phyloP scores from a whole-genome alignment of 345 rosid genomes.

The Populus nigra region DNA sequence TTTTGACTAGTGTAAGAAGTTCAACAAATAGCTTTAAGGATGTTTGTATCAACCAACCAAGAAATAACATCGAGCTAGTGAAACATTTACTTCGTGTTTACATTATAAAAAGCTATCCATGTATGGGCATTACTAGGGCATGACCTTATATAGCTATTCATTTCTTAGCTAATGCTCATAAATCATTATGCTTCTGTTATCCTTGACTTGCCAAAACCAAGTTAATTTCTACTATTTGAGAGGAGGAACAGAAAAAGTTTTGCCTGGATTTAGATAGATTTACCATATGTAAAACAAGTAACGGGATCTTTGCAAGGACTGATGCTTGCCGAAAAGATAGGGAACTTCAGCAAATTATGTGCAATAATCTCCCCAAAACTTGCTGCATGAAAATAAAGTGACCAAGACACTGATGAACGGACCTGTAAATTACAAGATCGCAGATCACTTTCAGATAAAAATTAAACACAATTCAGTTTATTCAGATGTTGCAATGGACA shows the following conservation, averaged over 20 bases:
- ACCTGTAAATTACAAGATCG: neutral
- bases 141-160: neutral
- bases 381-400: neutral
- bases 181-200: neutral
- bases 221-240: neutral
- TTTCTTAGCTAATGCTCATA: neutral
- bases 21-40: neutral
- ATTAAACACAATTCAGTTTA: neutral
- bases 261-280: neutral
- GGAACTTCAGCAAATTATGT: neutral
- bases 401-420: neutral
- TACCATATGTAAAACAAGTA: neutral
- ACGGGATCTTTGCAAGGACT: neutral
- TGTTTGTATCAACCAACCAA: neutral
- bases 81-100: neutral
- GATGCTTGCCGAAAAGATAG: neutral
- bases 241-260: neutral
- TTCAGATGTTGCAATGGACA: neutral
- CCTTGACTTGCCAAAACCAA: neutral
- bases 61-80: neutral
- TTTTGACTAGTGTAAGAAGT: neutral
- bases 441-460: neutral
- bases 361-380: neutral
- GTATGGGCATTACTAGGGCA: neutral
- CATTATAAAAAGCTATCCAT: neutral